phyloP scores from a whole-genome alignment of 1,139 yeast genomes.

The Schwanniomyces etchellsii region DNA sequence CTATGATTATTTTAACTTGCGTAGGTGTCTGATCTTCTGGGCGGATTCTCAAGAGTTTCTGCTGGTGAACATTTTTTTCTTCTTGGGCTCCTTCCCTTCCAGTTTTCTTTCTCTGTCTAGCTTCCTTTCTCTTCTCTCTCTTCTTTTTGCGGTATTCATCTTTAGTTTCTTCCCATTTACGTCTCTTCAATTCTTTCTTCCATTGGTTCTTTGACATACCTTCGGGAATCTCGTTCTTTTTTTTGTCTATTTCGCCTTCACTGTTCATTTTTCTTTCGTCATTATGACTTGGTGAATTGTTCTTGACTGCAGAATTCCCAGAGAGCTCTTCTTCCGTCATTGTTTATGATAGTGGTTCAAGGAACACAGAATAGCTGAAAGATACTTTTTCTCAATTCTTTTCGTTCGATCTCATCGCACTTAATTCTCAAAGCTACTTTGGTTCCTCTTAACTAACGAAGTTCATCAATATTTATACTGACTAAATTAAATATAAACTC shows the following conservation, averaged over 20 bases:
- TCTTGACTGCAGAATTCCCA: no score
- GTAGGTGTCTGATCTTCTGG: slow-evolving; percentile 40
- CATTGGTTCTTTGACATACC: slow-evolving; percentile 84
- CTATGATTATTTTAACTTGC: slow-evolving; percentile 57
- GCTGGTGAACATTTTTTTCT: slow-evolving; percentile 18
- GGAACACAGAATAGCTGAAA: no score
- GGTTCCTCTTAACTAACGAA: no score
- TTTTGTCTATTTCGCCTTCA: slow-evolving; percentile 11
- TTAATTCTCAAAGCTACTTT: no score
- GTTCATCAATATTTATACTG: no score
- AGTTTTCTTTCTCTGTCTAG: slow-evolving; percentile 26
- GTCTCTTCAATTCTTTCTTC: slow-evolving; percentile 61
- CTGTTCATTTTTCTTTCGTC: no score
- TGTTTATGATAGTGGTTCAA: no score
- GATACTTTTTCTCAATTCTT: no score
- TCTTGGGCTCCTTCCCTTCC: slow-evolving; percentile 12
- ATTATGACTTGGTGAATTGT: no score
- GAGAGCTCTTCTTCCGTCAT: no score
- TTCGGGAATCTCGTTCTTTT: slow-evolving; percentile 47
- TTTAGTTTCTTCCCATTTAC: slow-evolving; percentile 60
- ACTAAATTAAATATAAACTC: no score
- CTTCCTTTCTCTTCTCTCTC: slow-evolving; percentile 49
- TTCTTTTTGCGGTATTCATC: slow-evolving; percentile 49
- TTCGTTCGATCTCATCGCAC: no score
- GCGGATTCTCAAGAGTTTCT: slow-evolving; percentile 23